These are phyloP conservation scores for Clonostachys chloroleuca DNA, from an alignment of 2,329 filamentous ascomycete genomes.

Conservation along the genomic window DNA sequence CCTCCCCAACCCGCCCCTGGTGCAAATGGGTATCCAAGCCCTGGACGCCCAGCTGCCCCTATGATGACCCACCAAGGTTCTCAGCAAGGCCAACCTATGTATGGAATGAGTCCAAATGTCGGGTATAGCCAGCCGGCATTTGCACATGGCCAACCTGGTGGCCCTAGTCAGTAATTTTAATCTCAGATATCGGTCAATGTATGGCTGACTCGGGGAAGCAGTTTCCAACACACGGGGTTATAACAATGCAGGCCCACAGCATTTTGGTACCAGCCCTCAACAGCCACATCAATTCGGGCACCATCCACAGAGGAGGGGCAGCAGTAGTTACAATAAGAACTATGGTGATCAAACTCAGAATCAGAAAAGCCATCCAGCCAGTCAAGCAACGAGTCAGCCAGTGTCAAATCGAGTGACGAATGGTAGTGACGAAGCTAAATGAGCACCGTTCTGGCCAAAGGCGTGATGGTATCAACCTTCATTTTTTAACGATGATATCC, in stretches of 20 bases:
- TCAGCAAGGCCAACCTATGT: slow-evolving; percentile 80
- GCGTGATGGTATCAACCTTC: not conserved
- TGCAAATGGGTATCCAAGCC: slow-evolving; percentile 81
- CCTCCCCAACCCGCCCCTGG: slow-evolving; percentile 58
- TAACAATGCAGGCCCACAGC: slow-evolving; percentile 53
- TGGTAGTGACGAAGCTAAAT: slow-evolving; percentile 39
- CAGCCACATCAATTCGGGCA: slow-evolving; percentile 59
- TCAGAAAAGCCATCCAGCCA: slow-evolving; percentile 26
- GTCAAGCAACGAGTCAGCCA: slow-evolving; percentile 17
- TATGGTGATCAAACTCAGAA: slow-evolving; percentile 39
- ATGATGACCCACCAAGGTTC: slow-evolving; percentile 96
- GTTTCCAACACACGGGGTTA: slow-evolving; percentile 60
- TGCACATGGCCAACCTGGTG: slow-evolving; percentile 58
- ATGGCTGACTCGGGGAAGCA: slow-evolving; percentile 35
- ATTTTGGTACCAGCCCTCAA: slow-evolving; percentile 63
- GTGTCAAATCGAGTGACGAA: slow-evolving; percentile 16
- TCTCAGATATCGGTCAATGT: slow-evolving; percentile 7
- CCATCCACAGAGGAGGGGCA: slow-evolving; percentile 52
- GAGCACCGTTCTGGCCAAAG: slow-evolving; percentile 7
- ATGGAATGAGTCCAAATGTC: slow-evolving; percentile 70
- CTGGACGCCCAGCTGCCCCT: slow-evolving; percentile 70
- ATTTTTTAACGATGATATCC: not conserved
- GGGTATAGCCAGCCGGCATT: slow-evolving; percentile 74
- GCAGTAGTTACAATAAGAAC: slow-evolving; percentile 49
- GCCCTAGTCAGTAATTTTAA: slow-evolving; percentile 60